These are phyloP conservation scores for Annona cherimola DNA, from an alignment of 164 flowering plant genomes.

Conservation along the genomic window DNA sequence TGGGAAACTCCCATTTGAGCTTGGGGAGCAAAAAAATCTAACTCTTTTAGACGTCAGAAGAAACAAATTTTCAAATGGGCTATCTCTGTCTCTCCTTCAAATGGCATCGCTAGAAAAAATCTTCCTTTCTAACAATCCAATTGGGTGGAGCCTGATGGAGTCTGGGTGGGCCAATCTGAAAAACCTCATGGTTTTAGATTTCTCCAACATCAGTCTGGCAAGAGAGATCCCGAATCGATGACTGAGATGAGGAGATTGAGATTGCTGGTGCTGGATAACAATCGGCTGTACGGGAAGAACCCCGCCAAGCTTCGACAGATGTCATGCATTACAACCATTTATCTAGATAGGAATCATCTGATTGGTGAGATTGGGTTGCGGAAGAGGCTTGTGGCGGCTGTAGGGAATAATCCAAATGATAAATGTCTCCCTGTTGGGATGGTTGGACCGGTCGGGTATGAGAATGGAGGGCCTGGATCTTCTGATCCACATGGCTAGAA, in stretches of 20 bases:
- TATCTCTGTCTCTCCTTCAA: conserved; percentile 41
- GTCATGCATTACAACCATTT: conserved; percentile 50
- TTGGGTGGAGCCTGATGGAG: conserved; percentile 49
- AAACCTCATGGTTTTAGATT: conserved; percentile 51
- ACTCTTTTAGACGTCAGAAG: conserved; percentile 73
- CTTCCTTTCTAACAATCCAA: conserved; percentile 63
- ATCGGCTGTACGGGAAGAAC: conserved; percentile 57
- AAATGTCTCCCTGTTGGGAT: conserved; percentile 45
- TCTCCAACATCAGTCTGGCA: conserved; percentile 48
- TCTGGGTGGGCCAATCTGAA: conserved; percentile 48
- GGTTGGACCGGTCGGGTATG: conserved; percentile 57
- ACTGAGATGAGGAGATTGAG: conserved; percentile 47
- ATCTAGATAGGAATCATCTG: conserved; percentile 66
- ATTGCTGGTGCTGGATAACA: conserved; percentile 65
- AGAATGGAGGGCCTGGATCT: conserved; percentile 17
- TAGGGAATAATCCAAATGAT: conserved; percentile 62
- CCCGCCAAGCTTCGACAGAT: conserved; percentile 46
- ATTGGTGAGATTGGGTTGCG: conserved; percentile 67
- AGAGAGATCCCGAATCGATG: conserved; percentile 68
- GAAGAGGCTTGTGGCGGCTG: conserved; percentile 45
- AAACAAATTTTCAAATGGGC: conserved; percentile 68
- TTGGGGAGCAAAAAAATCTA: conserved; percentile 49
- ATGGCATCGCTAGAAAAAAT: conserved; percentile 61
- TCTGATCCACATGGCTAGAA: conserved; percentile 13
- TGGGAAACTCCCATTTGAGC: conserved; percentile 48